A percentile compares a stretch with the other conserved stretches of the same genome.
phyloP scores from a whole-genome alignment of 257 asterid species.

The Solanum sejunctum region DNA sequence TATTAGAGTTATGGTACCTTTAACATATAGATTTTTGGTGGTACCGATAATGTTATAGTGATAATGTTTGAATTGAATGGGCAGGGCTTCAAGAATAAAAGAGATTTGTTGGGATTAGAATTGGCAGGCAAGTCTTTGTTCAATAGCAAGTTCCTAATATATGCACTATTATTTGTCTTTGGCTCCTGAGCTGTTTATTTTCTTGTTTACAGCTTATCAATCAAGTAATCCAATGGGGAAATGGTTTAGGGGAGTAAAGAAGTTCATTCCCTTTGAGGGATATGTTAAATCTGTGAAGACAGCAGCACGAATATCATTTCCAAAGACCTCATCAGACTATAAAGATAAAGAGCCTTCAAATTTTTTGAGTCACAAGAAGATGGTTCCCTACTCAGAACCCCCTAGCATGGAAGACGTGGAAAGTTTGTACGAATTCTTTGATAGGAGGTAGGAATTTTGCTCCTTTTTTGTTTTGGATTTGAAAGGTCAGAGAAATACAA shows the following conservation, averaged over 20 bases:
- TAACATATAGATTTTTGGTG: neutral
- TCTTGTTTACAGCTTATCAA: constrained; percentile 16
- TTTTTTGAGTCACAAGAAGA: constrained; percentile 43
- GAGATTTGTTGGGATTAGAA: constrained; percentile 20
- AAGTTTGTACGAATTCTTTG: constrained; percentile 45
- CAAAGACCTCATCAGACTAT: constrained; percentile 47
- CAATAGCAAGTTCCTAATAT: neutral
- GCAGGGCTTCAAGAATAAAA: constrained; percentile 32
- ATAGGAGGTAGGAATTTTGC: constrained; percentile 47
- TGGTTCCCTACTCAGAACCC: constrained; percentile 66
- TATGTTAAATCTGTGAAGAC: constrained; percentile 33
- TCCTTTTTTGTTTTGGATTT: neutral
- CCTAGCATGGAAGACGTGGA: constrained; percentile 54
- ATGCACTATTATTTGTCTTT: neutral
- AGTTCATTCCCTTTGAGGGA: constrained; percentile 24
- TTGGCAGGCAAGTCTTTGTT: constrained; percentile 21
- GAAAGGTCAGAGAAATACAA: neutral
- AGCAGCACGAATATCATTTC: constrained; percentile 39
- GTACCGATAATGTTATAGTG: neutral
- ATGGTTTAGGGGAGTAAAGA: constrained; percentile 13
- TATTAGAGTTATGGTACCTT: neutral
- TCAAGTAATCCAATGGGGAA: constrained; percentile 14
- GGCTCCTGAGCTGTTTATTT: neutral
- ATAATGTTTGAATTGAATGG: constrained; percentile 5
- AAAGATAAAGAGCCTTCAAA: constrained; percentile 40